Base-by-base conservation (phyloP, 2,329 filamentous ascomycete species). In the Botrytis fragariae region DNA sequence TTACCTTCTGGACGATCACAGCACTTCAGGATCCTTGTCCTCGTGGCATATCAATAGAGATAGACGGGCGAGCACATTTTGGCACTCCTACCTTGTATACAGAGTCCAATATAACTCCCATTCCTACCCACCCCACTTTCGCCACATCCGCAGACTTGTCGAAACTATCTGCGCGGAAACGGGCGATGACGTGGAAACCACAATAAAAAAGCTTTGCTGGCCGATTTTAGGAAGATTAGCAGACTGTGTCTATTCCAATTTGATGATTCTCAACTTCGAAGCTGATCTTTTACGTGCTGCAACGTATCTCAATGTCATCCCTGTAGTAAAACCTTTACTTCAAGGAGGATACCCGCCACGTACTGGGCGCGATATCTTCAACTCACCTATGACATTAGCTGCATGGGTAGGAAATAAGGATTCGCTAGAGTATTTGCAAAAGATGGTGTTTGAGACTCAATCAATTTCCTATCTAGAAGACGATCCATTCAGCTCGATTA, bases 361-460 rank as follows among this genome's bases (percentile, higher is more conserved):
- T 1, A n/a, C 0, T 4, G 8, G 0, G 9, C 10, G 14, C 3
- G 1, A 1, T 45, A 2, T 44, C 6, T 74, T 77, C 59, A 8
- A 64, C 20, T 35, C 72, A 2, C 72, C 73, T 25, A 72, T 74
- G 54, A 7, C 54, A 48, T 63, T 76, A 20, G 75, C 75, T 39
- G 72, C 71, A 37, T 68, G 25, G 60, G 35, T 68, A 25, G 74
- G 75, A 8, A 69, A 77, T 29, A 45, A 48, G 18, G 10, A 73
- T 20, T 61, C 75, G 65, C 12, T 75, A 7, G 37, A 64, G 25
- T 45, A 74, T 14, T 74, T 76, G 18, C 72, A 74, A 42, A 63
- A 71, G 4, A 65, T 18, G 29, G 16, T 10, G 10, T 0, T 48
- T 18, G 44, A 65, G 20, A 7, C 18, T 67, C n/a, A 61, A 74